phyloP scores from a whole-genome alignment of 805 yeast genomes.

The Saccharomycopsis schoenii region DNA sequence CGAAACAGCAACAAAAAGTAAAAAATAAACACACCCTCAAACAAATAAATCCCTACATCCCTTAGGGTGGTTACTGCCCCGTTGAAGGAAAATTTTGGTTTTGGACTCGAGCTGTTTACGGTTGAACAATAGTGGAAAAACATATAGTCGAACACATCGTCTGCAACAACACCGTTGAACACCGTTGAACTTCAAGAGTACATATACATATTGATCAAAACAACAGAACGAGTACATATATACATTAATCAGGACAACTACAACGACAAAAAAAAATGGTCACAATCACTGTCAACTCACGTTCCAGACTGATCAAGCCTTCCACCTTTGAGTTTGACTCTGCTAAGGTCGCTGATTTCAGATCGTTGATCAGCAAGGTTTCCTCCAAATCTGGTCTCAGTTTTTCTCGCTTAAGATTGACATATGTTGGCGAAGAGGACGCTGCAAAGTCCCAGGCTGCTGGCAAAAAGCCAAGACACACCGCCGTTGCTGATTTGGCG shows the following conservation, averaged over 20 bases:
- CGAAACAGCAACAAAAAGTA: background rate
- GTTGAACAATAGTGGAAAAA: too few species aligned
- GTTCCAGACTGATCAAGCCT: conserved; percentile 48
- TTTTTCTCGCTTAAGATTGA: conserved; percentile 47
- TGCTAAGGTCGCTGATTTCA: conserved; percentile 29
- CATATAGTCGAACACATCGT: too few species aligned
- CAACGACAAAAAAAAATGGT: conserved; percentile 28
- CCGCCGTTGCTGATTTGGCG: conserved; percentile 23
- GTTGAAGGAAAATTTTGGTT: too few species aligned
- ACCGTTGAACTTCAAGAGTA: too few species aligned
- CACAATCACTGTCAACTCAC: conserved; percentile 42
- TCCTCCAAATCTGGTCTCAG: conserved; percentile 35
- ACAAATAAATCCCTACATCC: too few species aligned
- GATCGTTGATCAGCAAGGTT: conserved; percentile 33
- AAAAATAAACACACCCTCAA: too few species aligned
- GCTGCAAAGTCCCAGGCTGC: conserved; percentile 17
- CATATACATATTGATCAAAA: too few species aligned
- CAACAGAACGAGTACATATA: too few species aligned
- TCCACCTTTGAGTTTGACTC: conserved; percentile 28
- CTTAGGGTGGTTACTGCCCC: too few species aligned
- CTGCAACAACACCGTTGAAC: too few species aligned
- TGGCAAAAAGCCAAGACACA: conserved; percentile 22
- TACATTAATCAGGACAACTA: too few species aligned
- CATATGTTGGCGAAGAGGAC: conserved; percentile 27
- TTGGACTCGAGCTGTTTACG: too few species aligned